A percentile compares a stretch with the other conserved stretches of the same genome.
Conservation (phyloP, 805 yeast species). For the Candida ovalis region DNA sequence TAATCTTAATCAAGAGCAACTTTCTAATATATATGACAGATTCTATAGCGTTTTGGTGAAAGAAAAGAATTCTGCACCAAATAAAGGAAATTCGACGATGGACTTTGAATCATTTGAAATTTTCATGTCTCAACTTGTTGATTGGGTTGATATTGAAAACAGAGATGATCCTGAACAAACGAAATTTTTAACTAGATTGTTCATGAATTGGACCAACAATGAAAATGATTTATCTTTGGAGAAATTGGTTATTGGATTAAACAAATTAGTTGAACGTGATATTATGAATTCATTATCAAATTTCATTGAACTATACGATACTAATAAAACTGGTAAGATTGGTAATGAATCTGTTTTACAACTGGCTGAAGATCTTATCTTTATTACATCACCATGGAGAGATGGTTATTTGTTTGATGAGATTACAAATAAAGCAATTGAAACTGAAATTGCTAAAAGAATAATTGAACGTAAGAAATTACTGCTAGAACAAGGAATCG, state of each 20-base stretch:
- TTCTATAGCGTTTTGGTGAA: constrained; percentile 69
- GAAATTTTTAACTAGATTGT: constrained; percentile 60
- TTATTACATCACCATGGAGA: constrained; percentile 81
- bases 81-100: constrained; percentile 68
- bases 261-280: constrained; percentile 64
- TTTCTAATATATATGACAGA: constrained; percentile 77
- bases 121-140: constrained; percentile 76
- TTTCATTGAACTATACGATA: constrained; percentile 75
- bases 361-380: constrained; percentile 82
- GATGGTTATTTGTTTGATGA: constrained; percentile 64
- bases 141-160: constrained; percentile 54
- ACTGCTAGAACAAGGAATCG: constrained; percentile 30
- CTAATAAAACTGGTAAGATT: constrained; percentile 53
- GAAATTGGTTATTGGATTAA: constrained; percentile 71
- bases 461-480: constrained; percentile 40
- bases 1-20: constrained; percentile 51
- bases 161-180: constrained; percentile 33
- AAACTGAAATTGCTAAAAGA: constrained; percentile 62
- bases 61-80: constrained; percentile 56
- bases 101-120: constrained; percentile 63
- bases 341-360: constrained; percentile 77
- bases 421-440: constrained; percentile 59
- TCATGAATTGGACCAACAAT: constrained; percentile 64
- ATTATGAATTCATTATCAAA: constrained; percentile 74
- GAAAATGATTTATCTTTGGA: constrained; percentile 59